A percentile compares a stretch with the other conserved stretches of the same genome.
Evolutionary conservation across 208 protist genomes (phyloP).

Genomic region (Angomonas ambiguus): DNA sequence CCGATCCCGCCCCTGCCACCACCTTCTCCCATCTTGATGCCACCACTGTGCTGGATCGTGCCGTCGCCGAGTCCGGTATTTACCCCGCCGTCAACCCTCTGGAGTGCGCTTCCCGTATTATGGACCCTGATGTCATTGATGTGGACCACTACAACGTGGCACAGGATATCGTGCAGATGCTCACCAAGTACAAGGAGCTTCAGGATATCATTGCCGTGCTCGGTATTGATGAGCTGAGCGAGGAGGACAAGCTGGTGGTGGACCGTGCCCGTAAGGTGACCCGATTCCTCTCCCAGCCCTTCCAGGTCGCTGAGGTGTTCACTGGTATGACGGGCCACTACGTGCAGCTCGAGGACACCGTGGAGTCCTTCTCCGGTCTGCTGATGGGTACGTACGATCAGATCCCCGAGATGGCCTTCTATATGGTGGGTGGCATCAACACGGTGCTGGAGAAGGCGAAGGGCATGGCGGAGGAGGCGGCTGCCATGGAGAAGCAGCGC

Average conservation of each 20-base stretch:
- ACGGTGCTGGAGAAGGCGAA: slow-evolving; percentile 93
- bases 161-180: slow-evolving; percentile 94
- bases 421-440: slow-evolving; percentile 96
- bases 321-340: slow-evolving; percentile 95
- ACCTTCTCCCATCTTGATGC: slow-evolving; percentile 98
- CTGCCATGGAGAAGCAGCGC: slow-evolving; percentile 56
- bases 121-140: slow-evolving; percentile 95
- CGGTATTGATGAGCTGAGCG: slow-evolving; percentile 98
- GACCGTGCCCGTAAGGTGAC: slow-evolving; percentile 90
- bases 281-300: slow-evolving; percentile 97
- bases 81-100: slow-evolving; percentile 98
- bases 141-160: slow-evolving; percentile 97
- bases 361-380: slow-evolving; percentile 93
- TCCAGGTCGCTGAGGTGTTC: slow-evolving; percentile 97
- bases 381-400: slow-evolving; percentile 94
- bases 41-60: slow-evolving; percentile 97
- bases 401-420: slow-evolving; percentile 96
- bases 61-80: slow-evolving; percentile 96
- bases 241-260: slow-evolving; percentile 97
- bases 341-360: slow-evolving; percentile 92
- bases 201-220: slow-evolving; percentile 99
- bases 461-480: slow-evolving; percentile 81
- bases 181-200: slow-evolving; percentile 98
- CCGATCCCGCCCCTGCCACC: slow-evolving; percentile 97
- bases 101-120: slow-evolving; percentile 97